phyloP scores from a whole-genome alignment of 139 green algal genomes.

The Chlorella sorokiniana region DNA sequence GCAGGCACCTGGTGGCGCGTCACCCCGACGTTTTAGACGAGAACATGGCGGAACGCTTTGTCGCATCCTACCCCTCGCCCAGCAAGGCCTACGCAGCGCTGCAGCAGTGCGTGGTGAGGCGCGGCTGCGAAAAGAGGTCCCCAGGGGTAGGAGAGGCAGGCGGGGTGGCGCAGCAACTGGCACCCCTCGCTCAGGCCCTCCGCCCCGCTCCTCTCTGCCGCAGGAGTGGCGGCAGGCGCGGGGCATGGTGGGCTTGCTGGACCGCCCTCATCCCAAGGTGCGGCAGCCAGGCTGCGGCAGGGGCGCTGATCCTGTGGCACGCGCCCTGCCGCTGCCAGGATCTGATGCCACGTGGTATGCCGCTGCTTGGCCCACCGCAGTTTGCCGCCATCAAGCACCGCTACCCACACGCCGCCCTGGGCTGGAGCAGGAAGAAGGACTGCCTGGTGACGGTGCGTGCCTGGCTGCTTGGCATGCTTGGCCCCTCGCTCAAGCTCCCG shows the following conservation, averaged over 20 bases:
- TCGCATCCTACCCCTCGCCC: conserved; percentile 15
- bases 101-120: conserved; percentile 2
- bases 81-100: conserved; percentile 27
- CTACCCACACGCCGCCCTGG: conserved; percentile 36
- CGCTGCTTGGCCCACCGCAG: not conserved
- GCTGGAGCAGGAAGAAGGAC: conserved; percentile 34
- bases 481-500: no score
- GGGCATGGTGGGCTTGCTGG: conserved; percentile 1
- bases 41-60: conserved; percentile 33
- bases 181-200: not conserved
- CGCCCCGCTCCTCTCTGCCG: not conserved
- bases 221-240: conserved; percentile 8
- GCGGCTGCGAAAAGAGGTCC: no score
- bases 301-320: no score
- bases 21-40: conserved; percentile 6
- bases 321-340: no score
- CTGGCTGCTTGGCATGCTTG: no score
- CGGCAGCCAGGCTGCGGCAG: not conserved
- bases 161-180: not conserved
- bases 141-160: not conserved
- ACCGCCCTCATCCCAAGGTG: conserved; percentile 10
- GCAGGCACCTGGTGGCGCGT: conserved; percentile 3
- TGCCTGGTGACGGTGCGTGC: conserved; percentile 22
- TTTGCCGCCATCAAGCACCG: conserved; percentile 32
- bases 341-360: not conserved